Conservation (phyloP, 306 rosid genomes). For the Begonia peltatifolia region DNA sequence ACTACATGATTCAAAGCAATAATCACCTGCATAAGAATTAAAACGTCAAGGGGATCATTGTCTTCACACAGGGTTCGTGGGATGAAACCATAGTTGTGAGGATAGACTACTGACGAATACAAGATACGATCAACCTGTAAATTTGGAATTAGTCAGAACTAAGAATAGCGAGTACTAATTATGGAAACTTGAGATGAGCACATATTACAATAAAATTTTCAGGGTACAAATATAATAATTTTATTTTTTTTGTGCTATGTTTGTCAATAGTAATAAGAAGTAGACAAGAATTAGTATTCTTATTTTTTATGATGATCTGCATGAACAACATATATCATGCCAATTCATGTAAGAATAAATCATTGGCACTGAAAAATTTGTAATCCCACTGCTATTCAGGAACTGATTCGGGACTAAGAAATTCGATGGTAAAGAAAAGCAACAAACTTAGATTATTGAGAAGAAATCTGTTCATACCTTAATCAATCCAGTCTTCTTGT, state of each 20-base stretch:
- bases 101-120: conserved; percentile 89
- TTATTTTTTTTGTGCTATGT: not conserved
- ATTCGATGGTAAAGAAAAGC: not conserved
- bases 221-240: not conserved
- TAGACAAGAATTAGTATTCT: too few relatives aligned
- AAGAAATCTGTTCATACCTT: conserved; percentile 32
- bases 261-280: too few relatives aligned
- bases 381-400: not conserved
- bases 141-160: conserved; percentile 10
- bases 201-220: not conserved
- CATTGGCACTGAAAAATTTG: not conserved
- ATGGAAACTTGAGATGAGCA: too few relatives aligned
- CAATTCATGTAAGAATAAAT: not conserved
- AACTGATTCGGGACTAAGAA: not conserved
- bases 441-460: not conserved
- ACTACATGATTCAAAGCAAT: not conserved
- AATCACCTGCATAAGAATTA: conserved; percentile 89
- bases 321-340: too few relatives aligned
- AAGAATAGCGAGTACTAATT: too few relatives aligned
- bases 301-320: too few relatives aligned
- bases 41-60: conserved; percentile 86
- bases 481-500: conserved; percentile 91
- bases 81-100: conserved; percentile 90
- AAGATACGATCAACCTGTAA: conserved; percentile 79
- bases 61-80: conserved; percentile 95